phyloP scores from a whole-genome alignment of 176 grass and related monocot species.

The Oryza glaberrima region DNA sequence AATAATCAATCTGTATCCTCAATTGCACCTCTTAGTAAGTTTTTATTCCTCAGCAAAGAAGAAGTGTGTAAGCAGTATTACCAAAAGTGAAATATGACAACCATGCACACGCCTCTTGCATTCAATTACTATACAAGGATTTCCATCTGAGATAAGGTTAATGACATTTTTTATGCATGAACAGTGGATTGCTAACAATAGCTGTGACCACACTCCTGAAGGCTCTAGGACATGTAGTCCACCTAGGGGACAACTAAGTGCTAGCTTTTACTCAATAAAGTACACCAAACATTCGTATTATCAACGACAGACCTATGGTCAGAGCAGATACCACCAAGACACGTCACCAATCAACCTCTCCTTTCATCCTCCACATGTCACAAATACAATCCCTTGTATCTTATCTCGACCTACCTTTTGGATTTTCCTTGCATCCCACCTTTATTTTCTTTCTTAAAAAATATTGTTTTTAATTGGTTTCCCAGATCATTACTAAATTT shows the following conservation, averaged over 20 bases:
- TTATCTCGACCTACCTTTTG: not conserved
- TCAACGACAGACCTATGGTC: not conserved
- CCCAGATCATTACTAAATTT: not conserved
- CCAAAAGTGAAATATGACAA: conserved; percentile 2
- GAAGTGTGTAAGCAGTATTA: not conserved
- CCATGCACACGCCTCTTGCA: not conserved
- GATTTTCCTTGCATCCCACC: not conserved
- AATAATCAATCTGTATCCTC: conserved; percentile 18
- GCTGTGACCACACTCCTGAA: not conserved
- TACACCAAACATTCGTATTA: not conserved
- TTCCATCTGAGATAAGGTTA: not conserved
- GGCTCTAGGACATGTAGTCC: not conserved
- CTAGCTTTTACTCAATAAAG: not conserved
- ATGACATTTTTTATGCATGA: not conserved
- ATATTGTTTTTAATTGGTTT: not conserved
- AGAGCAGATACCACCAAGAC: not conserved
- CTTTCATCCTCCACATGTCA: not conserved
- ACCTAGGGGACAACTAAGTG: not conserved
- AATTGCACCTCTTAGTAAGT: not conserved
- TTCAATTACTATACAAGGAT: conserved; percentile 16
- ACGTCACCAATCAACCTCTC: not conserved
- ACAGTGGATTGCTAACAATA: not conserved
- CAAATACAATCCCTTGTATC: not conserved
- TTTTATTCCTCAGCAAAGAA: conserved; percentile 18
- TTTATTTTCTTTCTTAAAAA: not conserved